Evolutionary conservation across 108 stramenopile species (phyloP).

Genomic region (Discostella stelligeroides): DNA sequence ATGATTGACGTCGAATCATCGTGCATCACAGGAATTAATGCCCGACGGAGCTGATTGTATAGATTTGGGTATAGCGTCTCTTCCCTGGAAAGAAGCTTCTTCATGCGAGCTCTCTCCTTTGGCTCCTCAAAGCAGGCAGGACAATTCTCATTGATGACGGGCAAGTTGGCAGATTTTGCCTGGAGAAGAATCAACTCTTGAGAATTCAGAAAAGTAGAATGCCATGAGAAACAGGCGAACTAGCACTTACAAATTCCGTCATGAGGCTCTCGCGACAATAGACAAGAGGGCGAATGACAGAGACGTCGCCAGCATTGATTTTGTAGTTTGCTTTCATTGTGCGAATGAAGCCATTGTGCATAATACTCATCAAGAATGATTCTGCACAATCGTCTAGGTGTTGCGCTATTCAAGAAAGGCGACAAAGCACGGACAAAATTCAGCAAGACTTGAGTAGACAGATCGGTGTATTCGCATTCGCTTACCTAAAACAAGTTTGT

Average conservation of each 20-base stretch:
- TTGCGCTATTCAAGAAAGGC: slow-evolving; percentile 70
- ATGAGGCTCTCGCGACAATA: slow-evolving; percentile 93
- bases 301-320: slow-evolving; percentile 91
- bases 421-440: not conserved
- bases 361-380: slow-evolving; percentile 97
- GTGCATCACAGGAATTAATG: slow-evolving; percentile 83
- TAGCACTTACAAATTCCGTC: slow-evolving; percentile 83
- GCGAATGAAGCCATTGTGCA: slow-evolving; percentile 97
- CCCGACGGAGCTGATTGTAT: slow-evolving; percentile 79
- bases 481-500: slow-evolving; percentile 88
- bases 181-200: not conserved
- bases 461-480: slow-evolving; percentile 60
- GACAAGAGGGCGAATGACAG: slow-evolving; percentile 96
- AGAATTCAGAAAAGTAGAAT: too few species aligned
- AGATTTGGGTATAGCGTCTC: slow-evolving; percentile 89
- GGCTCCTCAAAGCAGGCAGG: slow-evolving; percentile 99
- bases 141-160: slow-evolving; percentile 99
- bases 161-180: slow-evolving; percentile 80
- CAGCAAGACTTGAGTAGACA: slow-evolving; percentile 19
- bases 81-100: slow-evolving; percentile 92
- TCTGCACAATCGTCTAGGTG: slow-evolving; percentile 98
- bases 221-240: not conserved
- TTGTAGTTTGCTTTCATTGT: slow-evolving; percentile 98
- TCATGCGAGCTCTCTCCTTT: slow-evolving; percentile 96
- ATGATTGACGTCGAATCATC: slow-evolving; percentile 81